Base-by-base conservation (phyloP, 441 rosid species). In the Brassica hybrid region DNA sequence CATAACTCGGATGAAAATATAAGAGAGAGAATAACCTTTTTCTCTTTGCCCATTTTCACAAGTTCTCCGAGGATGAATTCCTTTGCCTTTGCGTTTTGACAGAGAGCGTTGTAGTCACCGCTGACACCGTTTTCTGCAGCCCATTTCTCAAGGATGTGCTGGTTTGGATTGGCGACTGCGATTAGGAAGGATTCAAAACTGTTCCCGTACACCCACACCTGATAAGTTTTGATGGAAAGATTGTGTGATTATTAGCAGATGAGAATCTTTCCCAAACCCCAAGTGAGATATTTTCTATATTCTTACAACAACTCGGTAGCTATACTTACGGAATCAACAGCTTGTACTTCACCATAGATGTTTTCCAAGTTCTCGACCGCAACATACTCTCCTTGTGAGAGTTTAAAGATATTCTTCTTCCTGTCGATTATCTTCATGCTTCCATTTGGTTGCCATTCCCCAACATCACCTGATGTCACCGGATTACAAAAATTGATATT, bases 141-240 rank as follows among this genome's bases (percentile, higher is more conserved):
- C 99, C 98, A 95, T 27, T 65, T 67, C 80, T 90, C 95, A 48
- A 95, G 93, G 27, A 86, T 86, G 52, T 78, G 88, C 83, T 81
- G 76, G 70, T 88, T 95, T 70, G 97, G 98, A 84, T 92, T 93
- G 27, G 84, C 90, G 14, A 92, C 88, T 27, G 97, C 97, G 23
- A 96, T 82, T 2, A 92, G 88, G 87, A 83, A 91, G 36, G 97
- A 90, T 81, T 96, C 96, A 5, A 92, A 92, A 88, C 99, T 96
- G 89, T 84, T 96, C 23, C 99, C 98, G 50, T 96, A 96, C 30
- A 96, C 91, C 99, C 98, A 94, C 77, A 96, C 89, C 98, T 96
- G 71, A 72, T 5, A 74, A 67, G 7, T 50, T 72, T 52, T 59
- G 16, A 19, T 58, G 63, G 19, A 58, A 65, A 19, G 32, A 14